A percentile compares a stretch with the other conserved stretches of the same genome.
Conservation (phyloP, 2,329 filamentous ascomycete species). For the Geoglossum cookeanum region DNA sequence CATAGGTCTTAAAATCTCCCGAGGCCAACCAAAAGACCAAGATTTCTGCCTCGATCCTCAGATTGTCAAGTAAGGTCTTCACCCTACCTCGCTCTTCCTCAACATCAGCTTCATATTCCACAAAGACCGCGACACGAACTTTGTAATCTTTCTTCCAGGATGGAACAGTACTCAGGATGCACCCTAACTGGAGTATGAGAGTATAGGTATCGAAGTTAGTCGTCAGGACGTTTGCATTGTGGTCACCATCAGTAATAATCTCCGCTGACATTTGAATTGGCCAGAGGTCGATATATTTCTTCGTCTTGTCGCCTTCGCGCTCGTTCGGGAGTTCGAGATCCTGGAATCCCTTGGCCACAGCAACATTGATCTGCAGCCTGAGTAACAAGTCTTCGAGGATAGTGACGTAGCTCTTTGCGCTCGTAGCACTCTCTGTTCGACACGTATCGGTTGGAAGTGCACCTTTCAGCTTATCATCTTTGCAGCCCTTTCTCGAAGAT, state of each 20-base stretch:
- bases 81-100: conserved; percentile 59
- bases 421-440: conserved; percentile 47
- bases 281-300: conserved; percentile 76
- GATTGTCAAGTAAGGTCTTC: conserved; percentile 53
- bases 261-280: conserved; percentile 88
- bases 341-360: conserved; percentile 65
- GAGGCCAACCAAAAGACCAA: conserved; percentile 67
- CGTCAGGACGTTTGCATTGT: conserved; percentile 47
- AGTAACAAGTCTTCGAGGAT: conserved; percentile 67
- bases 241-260: conserved; percentile 45
- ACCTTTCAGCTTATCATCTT: conserved; percentile 29
- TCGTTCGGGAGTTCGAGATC: conserved; percentile 48
- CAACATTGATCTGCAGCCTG: conserved; percentile 64
- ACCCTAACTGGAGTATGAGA: conserved; percentile 70
- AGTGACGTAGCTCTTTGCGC: conserved; percentile 56
- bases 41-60: conserved; percentile 64
- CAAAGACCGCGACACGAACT: conserved; percentile 66
- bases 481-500: not conserved
- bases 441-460: conserved; percentile 50
- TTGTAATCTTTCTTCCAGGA: conserved; percentile 58
- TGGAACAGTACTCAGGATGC: conserved; percentile 63
- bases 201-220: conserved; percentile 87
- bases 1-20: conserved; percentile 52
- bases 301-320: conserved; percentile 35
- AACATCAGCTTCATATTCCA: conserved; percentile 73